phyloP scores from a whole-genome alignment of 495 filamentous ascomycete genomes.

The Podospora bellae-mahoneyi region DNA sequence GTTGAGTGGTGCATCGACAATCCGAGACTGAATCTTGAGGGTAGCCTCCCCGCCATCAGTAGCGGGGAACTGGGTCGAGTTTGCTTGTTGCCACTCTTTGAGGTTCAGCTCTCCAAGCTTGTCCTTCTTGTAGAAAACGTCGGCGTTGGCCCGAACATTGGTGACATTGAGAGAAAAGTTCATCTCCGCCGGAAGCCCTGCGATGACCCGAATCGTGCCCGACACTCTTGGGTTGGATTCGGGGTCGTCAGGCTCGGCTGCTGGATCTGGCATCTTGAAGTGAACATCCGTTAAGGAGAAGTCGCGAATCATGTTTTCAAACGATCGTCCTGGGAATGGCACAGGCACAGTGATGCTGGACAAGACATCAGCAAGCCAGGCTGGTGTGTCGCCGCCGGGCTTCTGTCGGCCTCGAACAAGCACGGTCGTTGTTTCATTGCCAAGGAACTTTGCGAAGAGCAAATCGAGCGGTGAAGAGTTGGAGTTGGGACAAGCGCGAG shows the following conservation, averaged over 20 bases:
- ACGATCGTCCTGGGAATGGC: slow-evolving; percentile 72
- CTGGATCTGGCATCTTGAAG: slow-evolving; percentile 75
- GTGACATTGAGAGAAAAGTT: slow-evolving; percentile 76
- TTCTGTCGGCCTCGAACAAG: slow-evolving; percentile 73
- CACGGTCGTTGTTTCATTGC: slow-evolving; percentile 70
- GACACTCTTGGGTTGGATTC: slow-evolving; percentile 73
- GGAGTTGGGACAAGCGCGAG: slow-evolving; percentile 65
- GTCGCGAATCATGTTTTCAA: slow-evolving; percentile 78
- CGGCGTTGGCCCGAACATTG: slow-evolving; percentile 67
- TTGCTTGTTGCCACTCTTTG: slow-evolving; percentile 76
- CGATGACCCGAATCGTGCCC: slow-evolving; percentile 71
- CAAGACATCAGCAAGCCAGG: slow-evolving; percentile 77
- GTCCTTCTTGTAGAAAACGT: slow-evolving; percentile 70
- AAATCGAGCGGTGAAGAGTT: slow-evolving; percentile 78
- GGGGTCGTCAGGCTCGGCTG: slow-evolving; percentile 71
- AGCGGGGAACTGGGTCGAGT: slow-evolving; percentile 65
- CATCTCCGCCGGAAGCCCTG: slow-evolving; percentile 77
- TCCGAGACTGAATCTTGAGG: slow-evolving; percentile 66
- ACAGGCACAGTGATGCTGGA: slow-evolving; percentile 79
- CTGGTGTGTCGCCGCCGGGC: slow-evolving; percentile 62
- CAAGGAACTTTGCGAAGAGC: slow-evolving; percentile 77
- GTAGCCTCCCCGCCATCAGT: slow-evolving; percentile 49
- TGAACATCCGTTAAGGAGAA: slow-evolving; percentile 81
- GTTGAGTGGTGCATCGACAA: slow-evolving; percentile 74
- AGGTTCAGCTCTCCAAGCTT: slow-evolving; percentile 77